Base-by-base conservation (phyloP, 768 basidiomycete species). In the Suillus tomentosus region DNA sequence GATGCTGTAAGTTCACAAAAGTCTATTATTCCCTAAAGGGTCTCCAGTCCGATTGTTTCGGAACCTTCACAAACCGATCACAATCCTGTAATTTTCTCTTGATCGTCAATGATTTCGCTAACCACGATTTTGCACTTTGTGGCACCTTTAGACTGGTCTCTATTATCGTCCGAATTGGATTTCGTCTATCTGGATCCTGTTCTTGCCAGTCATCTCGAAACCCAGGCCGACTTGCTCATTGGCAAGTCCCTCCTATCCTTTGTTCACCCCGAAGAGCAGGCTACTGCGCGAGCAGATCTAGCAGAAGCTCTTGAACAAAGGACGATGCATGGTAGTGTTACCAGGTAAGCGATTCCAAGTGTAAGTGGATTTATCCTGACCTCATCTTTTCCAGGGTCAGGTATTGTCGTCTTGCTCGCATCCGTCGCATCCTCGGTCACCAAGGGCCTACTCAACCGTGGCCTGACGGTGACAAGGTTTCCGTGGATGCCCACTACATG, bases 141-240 rank as follows among this genome's bases (percentile, higher is more conserved):
- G 7, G 13, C 40, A 24, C 34, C 50, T 60, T 31, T 75, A 93
- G 91, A 94, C 79, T 95, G 93, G 93, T 79, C 91, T 34, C 79
- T 95, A 66, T 82, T 95, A 70, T 87, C 88, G n/a, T 74, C 88
- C 55, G 84, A 89, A 73, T 84, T 95, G 58, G 79, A 84, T 59
- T 93, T 93, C 77, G 85, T 94, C 65, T 94, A 92, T 77, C 82
- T 93, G 67, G 93, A 94, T 79, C 93, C 93, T 65, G 87, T 92
- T 62, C 82, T 94, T 66, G 81, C 85, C 15, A 74, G 67, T 72
- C 92, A 95, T 74, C 87, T 95, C 69, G 85, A 82, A 43, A 82
- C 85, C 60, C 87, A 94, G 74, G 88, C 91, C 0, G 79, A 84
- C n/a, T 72, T 78, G 37, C 83, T 95, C 69, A 78, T 91, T 64